These are phyloP conservation scores for Penicillium sp. DNA, from an alignment of 2,329 filamentous ascomycete species.

Conservation along the genomic window DNA sequence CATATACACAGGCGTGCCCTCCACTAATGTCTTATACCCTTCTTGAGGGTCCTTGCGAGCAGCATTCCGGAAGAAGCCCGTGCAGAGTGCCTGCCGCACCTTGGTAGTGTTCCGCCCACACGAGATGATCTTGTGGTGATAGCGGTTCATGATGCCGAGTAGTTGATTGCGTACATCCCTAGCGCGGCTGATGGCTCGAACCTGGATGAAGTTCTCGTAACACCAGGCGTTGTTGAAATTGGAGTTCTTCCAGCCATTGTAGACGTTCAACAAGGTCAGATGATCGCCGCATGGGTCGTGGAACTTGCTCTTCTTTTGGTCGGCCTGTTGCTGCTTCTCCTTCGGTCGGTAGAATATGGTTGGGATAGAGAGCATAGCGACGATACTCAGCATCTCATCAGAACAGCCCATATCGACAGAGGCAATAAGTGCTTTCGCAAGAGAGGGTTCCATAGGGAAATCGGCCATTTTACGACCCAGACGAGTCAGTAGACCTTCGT, in stretches of 20 bases:
- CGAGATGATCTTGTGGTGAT: constrained; percentile 74
- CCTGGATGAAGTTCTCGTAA: constrained; percentile 96
- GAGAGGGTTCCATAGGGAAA: constrained; percentile 92
- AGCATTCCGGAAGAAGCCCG: constrained; percentile 91
- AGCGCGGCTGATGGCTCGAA: constrained; percentile 78
- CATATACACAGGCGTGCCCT: constrained; percentile 90
- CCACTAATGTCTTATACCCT: constrained; percentile 95
- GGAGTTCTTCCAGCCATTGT: constrained; percentile 90
- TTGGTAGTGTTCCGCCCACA: constrained; percentile 84
- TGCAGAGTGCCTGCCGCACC: constrained; percentile 82
- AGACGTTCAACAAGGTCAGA: constrained; percentile 90
- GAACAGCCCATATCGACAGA: constrained; percentile 84
- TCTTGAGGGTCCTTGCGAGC: constrained; percentile 94
- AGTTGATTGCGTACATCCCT: constrained; percentile 92
- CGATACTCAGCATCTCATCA: constrained; percentile 89
- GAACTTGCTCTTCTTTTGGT: constrained; percentile 97
- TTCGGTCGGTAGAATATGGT: constrained; percentile 93
- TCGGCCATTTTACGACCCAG: constrained; percentile 96
- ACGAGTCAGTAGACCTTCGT: constrained; percentile 88
- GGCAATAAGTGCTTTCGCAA: constrained; percentile 85
- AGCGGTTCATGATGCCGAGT: constrained; percentile 87
- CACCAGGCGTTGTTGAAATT: constrained; percentile 86
- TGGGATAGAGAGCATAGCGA: constrained; percentile 85
- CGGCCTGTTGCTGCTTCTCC: constrained; percentile 92
- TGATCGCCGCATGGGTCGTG: constrained; percentile 94